phyloP scores from a whole-genome alignment of 1,284 basidiomycete species.

The Trichosporon ovoides region DNA sequence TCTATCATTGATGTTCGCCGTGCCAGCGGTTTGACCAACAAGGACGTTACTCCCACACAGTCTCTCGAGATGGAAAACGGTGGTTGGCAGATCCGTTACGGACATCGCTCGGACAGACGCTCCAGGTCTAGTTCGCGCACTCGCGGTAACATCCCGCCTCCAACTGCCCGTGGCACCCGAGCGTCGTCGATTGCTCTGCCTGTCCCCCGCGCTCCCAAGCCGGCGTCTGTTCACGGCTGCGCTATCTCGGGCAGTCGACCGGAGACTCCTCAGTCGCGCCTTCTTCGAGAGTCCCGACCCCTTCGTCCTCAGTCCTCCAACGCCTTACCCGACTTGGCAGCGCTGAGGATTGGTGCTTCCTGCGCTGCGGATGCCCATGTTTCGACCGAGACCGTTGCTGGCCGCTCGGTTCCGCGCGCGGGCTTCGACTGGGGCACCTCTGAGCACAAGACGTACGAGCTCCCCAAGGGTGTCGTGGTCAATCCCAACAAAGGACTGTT shows the following conservation, averaged over 20 bases:
- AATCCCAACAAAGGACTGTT: conserved; percentile 43
- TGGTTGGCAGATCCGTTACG: conserved; percentile 37
- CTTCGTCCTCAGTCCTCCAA: conserved; percentile 2
- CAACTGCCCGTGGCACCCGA: not conserved
- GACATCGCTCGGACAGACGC: not conserved
- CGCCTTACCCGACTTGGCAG: conserved; percentile 23
- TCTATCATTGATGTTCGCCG: conserved; percentile 7
- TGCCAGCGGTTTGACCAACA: conserved; percentile 7
- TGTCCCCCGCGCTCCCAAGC: conserved; percentile 13
- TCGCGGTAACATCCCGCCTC: not conserved
- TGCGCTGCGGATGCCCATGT: conserved; percentile 9
- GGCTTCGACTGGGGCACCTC: conserved; percentile 37
- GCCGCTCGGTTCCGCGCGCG: conserved; percentile 21
- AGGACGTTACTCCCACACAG: conserved; percentile 37
- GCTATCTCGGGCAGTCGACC: conserved; percentile 6
- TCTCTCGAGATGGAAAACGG: conserved; percentile 32
- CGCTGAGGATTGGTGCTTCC: conserved; percentile 17
- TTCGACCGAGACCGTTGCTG: conserved; percentile 11
- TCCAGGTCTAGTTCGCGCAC: conserved; percentile 5
- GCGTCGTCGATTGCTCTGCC: conserved; percentile 14
- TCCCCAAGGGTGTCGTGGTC: conserved; percentile 37
- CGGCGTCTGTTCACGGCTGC: not conserved
- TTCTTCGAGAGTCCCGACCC: not conserved
- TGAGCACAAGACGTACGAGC: conserved; percentile 35
- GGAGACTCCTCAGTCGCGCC: conserved; percentile 15